phyloP scores from a whole-genome alignment of 768 basidiomycete species.

The Artomyces pyxidatus region DNA sequence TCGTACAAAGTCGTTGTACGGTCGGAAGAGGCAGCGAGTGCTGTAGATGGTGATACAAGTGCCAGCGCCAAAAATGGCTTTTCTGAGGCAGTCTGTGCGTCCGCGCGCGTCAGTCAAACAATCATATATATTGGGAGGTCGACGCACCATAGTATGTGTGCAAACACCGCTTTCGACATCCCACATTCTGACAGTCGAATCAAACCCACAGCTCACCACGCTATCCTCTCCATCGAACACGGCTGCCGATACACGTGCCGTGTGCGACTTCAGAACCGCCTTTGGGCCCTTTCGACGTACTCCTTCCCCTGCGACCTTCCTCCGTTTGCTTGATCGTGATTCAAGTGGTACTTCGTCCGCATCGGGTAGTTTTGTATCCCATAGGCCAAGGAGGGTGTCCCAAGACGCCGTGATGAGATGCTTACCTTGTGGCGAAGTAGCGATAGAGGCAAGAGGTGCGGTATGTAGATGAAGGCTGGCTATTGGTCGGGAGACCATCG shows the following conservation, averaged over 20 bases:
- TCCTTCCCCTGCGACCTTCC: slow-evolving; percentile 37
- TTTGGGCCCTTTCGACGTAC: slow-evolving; percentile 53
- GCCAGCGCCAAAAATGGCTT: slow-evolving; percentile 68
- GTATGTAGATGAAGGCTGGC: slow-evolving; percentile 82
- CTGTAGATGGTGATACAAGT: slow-evolving; percentile 34
- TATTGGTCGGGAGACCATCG: slow-evolving; percentile 24
- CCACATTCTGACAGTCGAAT: slow-evolving; percentile 87
- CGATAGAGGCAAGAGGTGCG: slow-evolving; percentile 65
- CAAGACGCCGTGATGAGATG: slow-evolving; percentile 79
- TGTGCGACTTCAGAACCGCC: slow-evolving; percentile 75
- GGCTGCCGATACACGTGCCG: slow-evolving; percentile 69
- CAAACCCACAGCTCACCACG: slow-evolving; percentile 79
- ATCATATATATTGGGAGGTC: background rate
- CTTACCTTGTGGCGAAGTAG: slow-evolving; percentile 43
- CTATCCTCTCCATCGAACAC: slow-evolving; percentile 35
- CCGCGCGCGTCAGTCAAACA: background rate
- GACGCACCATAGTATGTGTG: slow-evolving; percentile 56
- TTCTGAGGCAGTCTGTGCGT: slow-evolving; percentile 51
- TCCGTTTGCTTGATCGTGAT: slow-evolving; percentile 48
- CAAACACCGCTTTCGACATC: slow-evolving; percentile 75
- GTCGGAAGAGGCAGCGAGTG: slow-evolving; percentile 64
- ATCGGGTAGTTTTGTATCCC: slow-evolving; percentile 56
- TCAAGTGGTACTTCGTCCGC: slow-evolving; percentile 50
- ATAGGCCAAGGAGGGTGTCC: slow-evolving; percentile 82
- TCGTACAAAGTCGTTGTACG: slow-evolving; percentile 68